Evolutionary conservation across 108 stramenopile genomes (phyloP).

Genomic region (Chaetoceros tenuissimus): DNA sequence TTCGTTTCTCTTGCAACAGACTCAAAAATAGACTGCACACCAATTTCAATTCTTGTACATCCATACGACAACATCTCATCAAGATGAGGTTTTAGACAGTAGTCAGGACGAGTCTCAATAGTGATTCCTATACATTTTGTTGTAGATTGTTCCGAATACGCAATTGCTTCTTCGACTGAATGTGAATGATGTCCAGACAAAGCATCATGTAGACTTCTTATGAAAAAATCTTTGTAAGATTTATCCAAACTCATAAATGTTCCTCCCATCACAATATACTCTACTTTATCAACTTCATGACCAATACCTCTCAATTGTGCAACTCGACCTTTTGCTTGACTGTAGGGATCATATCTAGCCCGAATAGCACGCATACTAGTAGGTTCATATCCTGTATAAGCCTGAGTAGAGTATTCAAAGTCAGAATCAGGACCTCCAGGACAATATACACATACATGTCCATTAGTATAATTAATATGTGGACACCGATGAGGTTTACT

Average conservation of each 20-base stretch:
- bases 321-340: constrained; percentile 84
- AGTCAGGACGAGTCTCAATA: constrained; percentile 96
- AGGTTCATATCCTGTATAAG: constrained; percentile 96
- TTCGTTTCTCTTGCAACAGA: constrained; percentile 90
- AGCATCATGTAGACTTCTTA: constrained; percentile 92
- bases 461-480: constrained; percentile 88
- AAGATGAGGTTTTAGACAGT: constrained; percentile 89
- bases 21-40: constrained; percentile 94
- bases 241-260: constrained; percentile 89
- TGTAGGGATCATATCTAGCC: constrained; percentile 88
- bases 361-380: constrained; percentile 93
- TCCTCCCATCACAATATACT: constrained; percentile 95
- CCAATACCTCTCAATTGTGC: constrained; percentile 82
- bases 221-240: constrained; percentile 90
- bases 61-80: constrained; percentile 93
- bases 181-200: constrained; percentile 77
- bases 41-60: constrained; percentile 97
- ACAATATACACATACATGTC: constrained; percentile 94
- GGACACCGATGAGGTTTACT: constrained; percentile 95
- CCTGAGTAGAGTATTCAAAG: constrained; percentile 95
- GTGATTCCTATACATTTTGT: constrained; percentile 94
- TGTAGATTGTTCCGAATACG: constrained; percentile 78
- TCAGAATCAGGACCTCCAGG: constrained; percentile 94
- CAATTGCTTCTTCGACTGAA: constrained; percentile 78
- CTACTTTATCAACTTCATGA: constrained; percentile 91